A percentile compares a stretch with the other conserved stretches of the same genome.
phyloP scores from a whole-genome alignment of 2,329 filamentous ascomycete species.

The Cyphellophora attinorum region DNA sequence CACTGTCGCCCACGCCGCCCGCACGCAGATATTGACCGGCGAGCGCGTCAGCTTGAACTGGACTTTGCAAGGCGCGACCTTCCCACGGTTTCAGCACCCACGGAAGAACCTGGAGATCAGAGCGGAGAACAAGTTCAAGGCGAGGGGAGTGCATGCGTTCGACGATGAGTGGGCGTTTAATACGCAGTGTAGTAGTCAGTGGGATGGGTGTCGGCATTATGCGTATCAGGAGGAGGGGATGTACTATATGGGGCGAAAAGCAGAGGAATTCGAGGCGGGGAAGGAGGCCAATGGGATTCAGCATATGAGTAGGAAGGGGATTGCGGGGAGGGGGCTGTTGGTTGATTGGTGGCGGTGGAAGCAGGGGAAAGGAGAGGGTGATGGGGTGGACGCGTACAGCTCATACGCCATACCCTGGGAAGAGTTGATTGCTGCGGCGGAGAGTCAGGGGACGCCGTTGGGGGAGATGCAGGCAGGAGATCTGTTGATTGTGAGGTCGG shows the following conservation, averaged over 20 bases:
- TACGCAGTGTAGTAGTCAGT: constrained; percentile 7
- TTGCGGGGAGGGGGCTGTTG: constrained; percentile 38
- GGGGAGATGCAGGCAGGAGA: constrained; percentile 19
- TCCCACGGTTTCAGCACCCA: constrained; percentile 4
- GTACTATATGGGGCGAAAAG: constrained; percentile 25
- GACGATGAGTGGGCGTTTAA: constrained; percentile 7
- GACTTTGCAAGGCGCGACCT: too few species aligned
- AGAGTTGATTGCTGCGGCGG: constrained; percentile 16
- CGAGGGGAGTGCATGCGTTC: too few species aligned
- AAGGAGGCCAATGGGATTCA: constrained; percentile 16
- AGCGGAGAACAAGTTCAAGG: too few species aligned
- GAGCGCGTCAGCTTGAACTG: constrained; percentile 5
- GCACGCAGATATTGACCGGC: constrained; percentile 12
- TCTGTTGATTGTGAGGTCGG: constrained; percentile 20
- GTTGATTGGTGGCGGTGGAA: constrained; percentile 37
- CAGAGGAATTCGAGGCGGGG: constrained; percentile 17
- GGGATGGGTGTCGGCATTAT: constrained; percentile 15
- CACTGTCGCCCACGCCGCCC: constrained; percentile 27
- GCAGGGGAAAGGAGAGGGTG: too few species aligned
- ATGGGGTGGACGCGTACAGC: constrained; percentile 27
- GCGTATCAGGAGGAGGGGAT: constrained; percentile 24
- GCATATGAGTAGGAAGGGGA: constrained; percentile 27
- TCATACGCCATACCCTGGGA: constrained; percentile 22
- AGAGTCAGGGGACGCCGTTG: constrained; percentile 17
- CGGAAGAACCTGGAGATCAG: too few species aligned